Conservation (phyloP, 2,329 filamentous ascomycete genomes). For the Fusarium virguliforme region DNA sequence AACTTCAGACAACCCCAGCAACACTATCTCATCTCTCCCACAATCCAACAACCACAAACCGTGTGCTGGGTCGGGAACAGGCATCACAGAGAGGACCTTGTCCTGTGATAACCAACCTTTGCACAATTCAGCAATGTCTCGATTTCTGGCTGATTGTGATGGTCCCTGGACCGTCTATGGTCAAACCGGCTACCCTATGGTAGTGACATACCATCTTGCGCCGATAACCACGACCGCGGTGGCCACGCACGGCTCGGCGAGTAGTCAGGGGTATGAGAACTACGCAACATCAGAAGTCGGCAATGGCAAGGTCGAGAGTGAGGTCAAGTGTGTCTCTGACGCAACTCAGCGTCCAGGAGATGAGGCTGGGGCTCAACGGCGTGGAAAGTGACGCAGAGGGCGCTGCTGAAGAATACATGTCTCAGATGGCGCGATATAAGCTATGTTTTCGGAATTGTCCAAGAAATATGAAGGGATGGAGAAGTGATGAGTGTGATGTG, state of each 20-base stretch:
- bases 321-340: neutral
- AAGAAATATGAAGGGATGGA: neutral
- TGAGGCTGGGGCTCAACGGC: neutral
- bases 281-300: too few species aligned
- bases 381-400: neutral
- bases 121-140: neutral
- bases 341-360: neutral
- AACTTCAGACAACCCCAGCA: neutral
- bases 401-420: neutral
- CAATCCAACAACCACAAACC: neutral
- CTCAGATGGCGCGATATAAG: constrained; percentile 1
- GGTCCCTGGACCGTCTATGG: constrained; percentile 4
- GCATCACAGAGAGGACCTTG: neutral
- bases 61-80: neutral
- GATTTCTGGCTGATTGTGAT: constrained; percentile 4
- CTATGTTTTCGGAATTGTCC: neutral
- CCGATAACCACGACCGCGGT: neutral
- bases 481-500: neutral
- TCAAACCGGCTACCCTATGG: constrained; percentile 4
- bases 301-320: neutral
- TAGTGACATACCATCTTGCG: neutral
- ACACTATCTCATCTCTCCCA: neutral
- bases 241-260: constrained; percentile 1
- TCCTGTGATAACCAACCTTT: neutral
- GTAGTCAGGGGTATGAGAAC: neutral